Evolutionary conservation across 352 stramenopile genomes (phyloP).

Genomic region (Pythium coloratum): DNA sequence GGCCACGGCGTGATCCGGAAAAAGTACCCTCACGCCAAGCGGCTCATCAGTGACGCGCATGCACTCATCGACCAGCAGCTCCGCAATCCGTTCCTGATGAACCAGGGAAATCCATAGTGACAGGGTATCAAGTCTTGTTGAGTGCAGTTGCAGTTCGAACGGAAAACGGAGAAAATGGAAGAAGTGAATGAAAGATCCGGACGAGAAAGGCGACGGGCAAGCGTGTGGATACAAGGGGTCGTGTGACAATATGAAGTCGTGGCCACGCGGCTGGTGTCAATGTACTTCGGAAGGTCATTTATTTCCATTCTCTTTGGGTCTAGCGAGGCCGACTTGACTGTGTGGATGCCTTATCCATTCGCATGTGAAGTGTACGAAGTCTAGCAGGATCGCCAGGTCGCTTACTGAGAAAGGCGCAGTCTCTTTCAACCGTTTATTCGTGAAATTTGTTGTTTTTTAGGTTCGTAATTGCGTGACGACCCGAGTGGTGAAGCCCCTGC

Average conservation of each 20-base stretch:
- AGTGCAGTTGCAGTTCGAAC: not conserved
- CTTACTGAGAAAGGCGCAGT: not conserved
- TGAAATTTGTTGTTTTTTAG: not conserved
- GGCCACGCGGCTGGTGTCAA: too few relatives aligned
- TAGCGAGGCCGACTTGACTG: too few relatives aligned
- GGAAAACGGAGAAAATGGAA: too few relatives aligned
- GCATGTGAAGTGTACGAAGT: not conserved
- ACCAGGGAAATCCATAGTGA: conserved; percentile 11
- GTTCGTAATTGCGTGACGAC: not conserved
- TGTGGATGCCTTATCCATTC: too few relatives aligned
- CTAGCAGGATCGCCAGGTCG: conserved; percentile 1
- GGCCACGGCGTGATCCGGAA: conserved; percentile 62
- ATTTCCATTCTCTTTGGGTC: too few relatives aligned
- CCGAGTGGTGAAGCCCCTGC: not conserved
- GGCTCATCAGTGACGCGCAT: conserved; percentile 49
- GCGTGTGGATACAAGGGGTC: too few relatives aligned
- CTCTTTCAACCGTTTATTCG: not conserved
- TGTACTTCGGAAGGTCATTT: too few relatives aligned
- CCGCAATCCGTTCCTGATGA: conserved; percentile 29
- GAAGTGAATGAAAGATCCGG: not conserved
- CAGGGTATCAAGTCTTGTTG: not conserved
- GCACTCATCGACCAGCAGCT: conserved; percentile 42
- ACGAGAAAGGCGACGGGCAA: too few relatives aligned
- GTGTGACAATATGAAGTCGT: too few relatives aligned
- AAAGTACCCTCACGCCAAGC: conserved; percentile 63